Conservation (phyloP, 2,329 filamentous ascomycete genomes). For the Ophiosphaerella herpotricha region DNA sequence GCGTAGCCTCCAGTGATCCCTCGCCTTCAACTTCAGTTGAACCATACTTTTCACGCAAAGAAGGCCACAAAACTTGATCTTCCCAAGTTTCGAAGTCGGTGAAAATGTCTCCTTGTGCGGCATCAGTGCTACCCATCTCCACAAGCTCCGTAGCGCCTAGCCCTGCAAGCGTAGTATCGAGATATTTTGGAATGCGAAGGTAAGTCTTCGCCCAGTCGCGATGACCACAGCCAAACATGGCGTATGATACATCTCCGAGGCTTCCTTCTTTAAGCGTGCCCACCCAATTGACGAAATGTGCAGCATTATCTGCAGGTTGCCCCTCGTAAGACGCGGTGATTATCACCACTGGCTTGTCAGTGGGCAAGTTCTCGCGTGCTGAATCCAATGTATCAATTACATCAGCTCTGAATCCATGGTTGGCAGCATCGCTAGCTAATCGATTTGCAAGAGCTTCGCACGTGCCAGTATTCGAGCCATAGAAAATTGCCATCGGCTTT, state of each 20-base stretch:
- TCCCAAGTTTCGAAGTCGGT: slow-evolving; percentile 50
- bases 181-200: slow-evolving; percentile 47
- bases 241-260: slow-evolving; percentile 43
- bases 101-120: slow-evolving; percentile 47
- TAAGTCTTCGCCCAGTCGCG: slow-evolving; percentile 50
- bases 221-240: slow-evolving; percentile 50
- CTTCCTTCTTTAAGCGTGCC: slow-evolving; percentile 31
- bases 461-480: slow-evolving; percentile 50
- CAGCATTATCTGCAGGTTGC: slow-evolving; percentile 50
- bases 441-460: slow-evolving; percentile 49
- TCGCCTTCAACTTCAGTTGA: slow-evolving; percentile 27
- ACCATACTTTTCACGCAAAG: slow-evolving; percentile 39
- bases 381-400: slow-evolving; percentile 44
- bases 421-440: slow-evolving; percentile 41
- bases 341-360: slow-evolving; percentile 45
- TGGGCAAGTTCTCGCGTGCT: slow-evolving; percentile 39
- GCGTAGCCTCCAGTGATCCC: slow-evolving; percentile 28
- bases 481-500: slow-evolving; percentile 44
- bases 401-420: slow-evolving; percentile 44
- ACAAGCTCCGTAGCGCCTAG: slow-evolving; percentile 39
- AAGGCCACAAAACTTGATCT: slow-evolving; percentile 45
- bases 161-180: slow-evolving; percentile 38
- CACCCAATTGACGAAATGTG: slow-evolving; percentile 49
- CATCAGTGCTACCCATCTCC: slow-evolving; percentile 42
- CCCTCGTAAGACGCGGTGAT: slow-evolving; percentile 51